Evolutionary conservation across 192 early-diverging fungal genomes (phyloP).

Genomic region (Entophlyctis helioformis): DNA sequence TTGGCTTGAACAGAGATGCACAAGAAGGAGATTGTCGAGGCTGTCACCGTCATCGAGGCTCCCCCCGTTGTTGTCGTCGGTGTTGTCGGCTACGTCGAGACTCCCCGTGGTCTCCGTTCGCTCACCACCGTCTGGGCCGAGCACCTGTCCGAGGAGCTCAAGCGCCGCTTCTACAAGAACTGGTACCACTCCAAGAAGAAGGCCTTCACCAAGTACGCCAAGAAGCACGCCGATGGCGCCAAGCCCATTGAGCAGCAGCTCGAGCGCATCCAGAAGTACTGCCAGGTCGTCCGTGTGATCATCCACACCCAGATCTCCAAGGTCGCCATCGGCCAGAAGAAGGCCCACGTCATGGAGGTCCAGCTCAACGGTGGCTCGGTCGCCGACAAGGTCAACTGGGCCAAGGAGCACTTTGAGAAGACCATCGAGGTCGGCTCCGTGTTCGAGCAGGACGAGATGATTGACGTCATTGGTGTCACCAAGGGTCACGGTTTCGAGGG

Average conservation of each 20-base stretch:
- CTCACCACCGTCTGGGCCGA: slow-evolving; percentile 99
- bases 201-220: slow-evolving; percentile 99
- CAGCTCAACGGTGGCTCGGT: slow-evolving; percentile 98
- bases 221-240: slow-evolving; percentile 85
- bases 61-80: slow-evolving; percentile 95
- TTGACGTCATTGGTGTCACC: slow-evolving; percentile 97
- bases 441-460: slow-evolving; percentile 98
- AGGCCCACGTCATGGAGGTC: slow-evolving; percentile 99
- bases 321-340: slow-evolving; percentile 94
- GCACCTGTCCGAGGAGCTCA: slow-evolving; percentile 93
- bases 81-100: slow-evolving; percentile 99
- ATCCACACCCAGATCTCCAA: slow-evolving; percentile 96
- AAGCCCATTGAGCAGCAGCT: slow-evolving; percentile 79
- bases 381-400: slow-evolving; percentile 96
- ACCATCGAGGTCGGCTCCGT: slow-evolving; percentile 73
- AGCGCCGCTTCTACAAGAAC: slow-evolving; percentile 99
- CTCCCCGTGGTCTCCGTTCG: slow-evolving; percentile 93
- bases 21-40: slow-evolving; percentile 99
- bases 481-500: slow-evolving; percentile 99
- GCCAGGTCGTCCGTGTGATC: slow-evolving; percentile 92
- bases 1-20: slow-evolving; percentile 89
- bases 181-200: slow-evolving; percentile 99
- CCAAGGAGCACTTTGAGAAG: slow-evolving; percentile 97
- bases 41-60: slow-evolving; percentile 95
- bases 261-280: slow-evolving; percentile 99